Percentiles rank a stretch among this genome's conserved stretches.
phyloP scores from a whole-genome alignment of 306 rosid species.

The Cicer pinnatifidum region DNA sequence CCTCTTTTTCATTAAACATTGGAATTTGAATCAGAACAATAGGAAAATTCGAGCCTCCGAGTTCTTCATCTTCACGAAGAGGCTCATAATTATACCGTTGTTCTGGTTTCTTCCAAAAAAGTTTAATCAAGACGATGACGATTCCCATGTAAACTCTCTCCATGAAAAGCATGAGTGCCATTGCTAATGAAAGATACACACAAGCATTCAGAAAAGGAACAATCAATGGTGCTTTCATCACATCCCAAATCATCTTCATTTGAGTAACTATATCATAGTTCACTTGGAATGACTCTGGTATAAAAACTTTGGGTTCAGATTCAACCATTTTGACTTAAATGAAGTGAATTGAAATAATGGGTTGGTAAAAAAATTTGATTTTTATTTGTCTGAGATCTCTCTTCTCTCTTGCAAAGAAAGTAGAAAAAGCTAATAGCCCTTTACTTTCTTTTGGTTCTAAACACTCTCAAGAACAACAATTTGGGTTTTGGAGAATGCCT shows the following conservation, averaged over 20 bases:
- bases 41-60: constrained; percentile 81
- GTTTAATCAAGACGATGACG: constrained; percentile 81
- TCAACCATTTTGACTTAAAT: constrained; percentile 61
- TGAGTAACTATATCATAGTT: constrained; percentile 66
- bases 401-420: not conserved
- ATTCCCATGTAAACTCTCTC: constrained; percentile 95
- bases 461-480: not conserved
- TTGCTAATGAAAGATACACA: constrained; percentile 71
- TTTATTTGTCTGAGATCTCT: constrained; percentile 26
- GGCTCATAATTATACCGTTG: constrained; percentile 70
- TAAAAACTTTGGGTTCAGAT: constrained; percentile 49
- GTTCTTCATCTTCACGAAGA: constrained; percentile 75
- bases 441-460: not conserved
- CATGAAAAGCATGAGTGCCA: constrained; percentile 91
- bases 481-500: not conserved
- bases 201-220: constrained; percentile 73
- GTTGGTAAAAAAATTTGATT: no score
- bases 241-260: constrained; percentile 76
- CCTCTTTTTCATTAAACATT: constrained; percentile 98
- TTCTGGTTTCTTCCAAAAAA: constrained; percentile 94
- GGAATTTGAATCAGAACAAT: constrained; percentile 95
- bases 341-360: no score
- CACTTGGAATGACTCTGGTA: constrained; percentile 66
- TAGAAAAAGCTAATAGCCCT: not conserved
- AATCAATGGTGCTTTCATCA: constrained; percentile 84